A percentile compares a stretch with the other conserved stretches of the same genome.
These are phyloP conservation scores for Magnusiomyces paraingens DNA, from an alignment of 1,139 yeast species.

Conservation along the genomic window DNA sequence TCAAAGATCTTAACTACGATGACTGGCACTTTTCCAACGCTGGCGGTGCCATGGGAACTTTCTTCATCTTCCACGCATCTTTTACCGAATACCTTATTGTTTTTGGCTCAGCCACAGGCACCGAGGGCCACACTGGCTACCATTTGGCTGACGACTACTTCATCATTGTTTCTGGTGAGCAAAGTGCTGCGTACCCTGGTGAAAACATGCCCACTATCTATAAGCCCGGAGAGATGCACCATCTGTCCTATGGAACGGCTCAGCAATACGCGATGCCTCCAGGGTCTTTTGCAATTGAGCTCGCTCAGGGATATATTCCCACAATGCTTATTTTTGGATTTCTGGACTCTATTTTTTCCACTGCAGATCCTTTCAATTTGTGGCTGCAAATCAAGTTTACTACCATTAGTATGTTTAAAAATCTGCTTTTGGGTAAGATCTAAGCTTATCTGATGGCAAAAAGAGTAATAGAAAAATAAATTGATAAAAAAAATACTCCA, in stretches of 20 bases:
- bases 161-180: conserved; percentile 76
- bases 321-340: conserved; percentile 96
- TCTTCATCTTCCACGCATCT: conserved; percentile 95
- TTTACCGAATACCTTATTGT: conserved; percentile 84
- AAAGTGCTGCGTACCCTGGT: conserved; percentile 62
- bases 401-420: conserved; percentile 66
- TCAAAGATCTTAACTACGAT: conserved; percentile 62
- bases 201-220: conserved; percentile 59
- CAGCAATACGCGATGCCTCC: conserved; percentile 84
- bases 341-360: conserved; percentile 69
- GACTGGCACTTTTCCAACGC: conserved; percentile 98
- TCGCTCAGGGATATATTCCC: conserved; percentile 99
- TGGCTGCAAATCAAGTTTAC: conserved; percentile 65
- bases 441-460: conserved; percentile 31
- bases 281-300: conserved; percentile 80
- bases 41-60: conserved; percentile 98
- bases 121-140: conserved; percentile 93
- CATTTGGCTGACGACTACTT: conserved; percentile 97
- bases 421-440: conserved; percentile 63
- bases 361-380: conserved; percentile 69
- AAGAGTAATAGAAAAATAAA: no score
- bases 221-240: conserved; percentile 69
- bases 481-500: no score
- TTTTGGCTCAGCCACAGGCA: conserved; percentile 84
- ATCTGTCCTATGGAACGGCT: conserved; percentile 59